Evolutionary conservation across 2,329 filamentous ascomycete genomes (phyloP).

Genomic region (Neonectria neomacrospora): DNA sequence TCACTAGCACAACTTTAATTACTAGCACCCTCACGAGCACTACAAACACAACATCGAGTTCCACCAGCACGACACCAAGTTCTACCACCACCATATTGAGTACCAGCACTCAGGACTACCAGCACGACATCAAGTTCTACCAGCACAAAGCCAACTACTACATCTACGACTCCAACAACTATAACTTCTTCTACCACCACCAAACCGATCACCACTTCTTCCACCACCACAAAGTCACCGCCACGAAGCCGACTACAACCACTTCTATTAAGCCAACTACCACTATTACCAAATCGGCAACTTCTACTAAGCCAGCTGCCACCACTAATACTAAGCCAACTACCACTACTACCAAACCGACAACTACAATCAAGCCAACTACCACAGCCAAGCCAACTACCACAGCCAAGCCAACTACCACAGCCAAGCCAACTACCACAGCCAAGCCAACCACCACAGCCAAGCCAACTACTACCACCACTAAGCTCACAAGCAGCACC

Average conservation of each 20-base stretch:
- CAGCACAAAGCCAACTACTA: not conserved
- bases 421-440: not conserved
- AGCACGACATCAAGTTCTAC: not conserved
- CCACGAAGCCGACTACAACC: not conserved
- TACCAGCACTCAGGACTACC: too few species aligned
- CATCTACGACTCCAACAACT: not conserved
- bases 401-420: not conserved
- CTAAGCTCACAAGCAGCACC: not conserved
- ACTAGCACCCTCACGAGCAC: not conserved
- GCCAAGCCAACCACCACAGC: not conserved
- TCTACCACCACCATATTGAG: not conserved
- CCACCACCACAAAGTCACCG: not conserved
- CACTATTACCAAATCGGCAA: not conserved
- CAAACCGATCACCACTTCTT: not conserved
- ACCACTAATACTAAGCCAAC: not conserved
- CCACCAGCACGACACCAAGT: not conserved
- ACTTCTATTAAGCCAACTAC: not conserved
- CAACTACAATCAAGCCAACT: not conserved
- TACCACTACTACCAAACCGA: not conserved
- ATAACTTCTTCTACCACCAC: not conserved
- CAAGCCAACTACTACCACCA: not conserved
- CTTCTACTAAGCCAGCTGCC: not conserved
- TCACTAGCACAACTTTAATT: not conserved
- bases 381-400: not conserved
- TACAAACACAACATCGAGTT: not conserved